Percentiles rank a stretch among this genome's conserved stretches.
phyloP scores from a whole-genome alignment of 345 rosid genomes.

The Euphorbia peplus region DNA sequence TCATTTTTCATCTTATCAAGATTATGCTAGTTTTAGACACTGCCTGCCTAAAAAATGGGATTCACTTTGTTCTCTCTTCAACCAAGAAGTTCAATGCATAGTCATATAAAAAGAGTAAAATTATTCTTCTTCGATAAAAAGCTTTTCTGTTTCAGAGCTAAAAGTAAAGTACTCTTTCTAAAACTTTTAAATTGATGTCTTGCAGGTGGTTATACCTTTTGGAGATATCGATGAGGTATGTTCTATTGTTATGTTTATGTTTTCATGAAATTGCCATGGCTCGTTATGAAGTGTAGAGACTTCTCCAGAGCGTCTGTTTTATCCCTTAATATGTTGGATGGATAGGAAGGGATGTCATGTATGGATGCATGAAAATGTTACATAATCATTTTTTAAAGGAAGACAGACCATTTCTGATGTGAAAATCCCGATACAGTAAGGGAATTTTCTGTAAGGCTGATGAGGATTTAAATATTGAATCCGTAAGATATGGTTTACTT shows the following conservation, averaged over 20 bases:
- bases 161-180: background rate
- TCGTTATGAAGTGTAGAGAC: background rate
- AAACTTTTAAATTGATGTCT: background rate
- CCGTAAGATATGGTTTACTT: background rate
- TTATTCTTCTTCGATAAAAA: background rate
- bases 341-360: background rate
- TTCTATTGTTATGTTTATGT: slow-evolving; percentile 14
- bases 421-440: no score
- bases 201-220: slow-evolving; percentile 79
- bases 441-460: background rate
- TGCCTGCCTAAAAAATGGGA: background rate
- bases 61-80: background rate
- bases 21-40: background rate
- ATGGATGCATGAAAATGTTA: background rate
- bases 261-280: slow-evolving; percentile 10
- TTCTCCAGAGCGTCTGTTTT: background rate
- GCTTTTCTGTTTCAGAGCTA: background rate
- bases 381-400: background rate
- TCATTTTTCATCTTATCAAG: background rate
- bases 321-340: background rate
- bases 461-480: background rate
- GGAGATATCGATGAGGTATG: slow-evolving; percentile 95
- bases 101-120: background rate
- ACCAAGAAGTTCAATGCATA: background rate
- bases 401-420: background rate